Evolutionary conservation across 257 asterid genomes (phyloP).

Genomic region (Solanum raphanifolium): DNA sequence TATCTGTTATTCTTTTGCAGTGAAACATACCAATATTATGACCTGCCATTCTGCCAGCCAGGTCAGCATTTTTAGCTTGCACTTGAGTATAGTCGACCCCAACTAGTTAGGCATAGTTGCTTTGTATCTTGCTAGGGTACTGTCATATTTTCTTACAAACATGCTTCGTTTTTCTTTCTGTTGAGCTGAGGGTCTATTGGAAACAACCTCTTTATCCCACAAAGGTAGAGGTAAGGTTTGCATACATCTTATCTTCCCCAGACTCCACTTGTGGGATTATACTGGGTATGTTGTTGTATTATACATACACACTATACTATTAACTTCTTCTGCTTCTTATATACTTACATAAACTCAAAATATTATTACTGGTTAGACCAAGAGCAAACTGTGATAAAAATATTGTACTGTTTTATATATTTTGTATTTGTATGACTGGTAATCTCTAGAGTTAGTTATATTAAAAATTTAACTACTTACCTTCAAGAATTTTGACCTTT

Average conservation of each 20-base stretch:
- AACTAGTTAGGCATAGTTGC: not conserved
- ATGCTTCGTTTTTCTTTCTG: not conserved
- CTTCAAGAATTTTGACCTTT: not conserved
- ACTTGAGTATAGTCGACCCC: not conserved
- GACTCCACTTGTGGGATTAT: not conserved
- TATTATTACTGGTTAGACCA: not conserved
- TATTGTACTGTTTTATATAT: not conserved
- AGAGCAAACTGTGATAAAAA: not conserved
- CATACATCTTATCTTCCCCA: not conserved
- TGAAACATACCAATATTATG: slow-evolving; percentile 78
- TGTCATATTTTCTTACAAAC: not conserved
- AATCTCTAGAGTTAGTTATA: not conserved
- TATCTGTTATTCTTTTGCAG: slow-evolving; percentile 54
- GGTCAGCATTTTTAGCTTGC: slow-evolving; percentile 45
- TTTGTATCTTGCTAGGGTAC: not conserved
- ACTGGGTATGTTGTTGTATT: not conserved
- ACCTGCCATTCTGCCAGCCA: slow-evolving; percentile 85
- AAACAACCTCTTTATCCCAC: not conserved
- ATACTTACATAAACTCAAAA: not conserved
- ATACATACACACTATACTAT: not conserved
- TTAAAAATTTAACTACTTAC: not conserved
- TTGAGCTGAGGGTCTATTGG: not conserved
- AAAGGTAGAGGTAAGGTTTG: not conserved
- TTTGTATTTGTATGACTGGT: not conserved
- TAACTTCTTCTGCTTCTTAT: not conserved